A percentile compares a stretch with the other conserved stretches of the same genome.
Evolutionary conservation across 768 basidiomycete species (phyloP).

Genomic region (Tricholoma furcatifolium): DNA sequence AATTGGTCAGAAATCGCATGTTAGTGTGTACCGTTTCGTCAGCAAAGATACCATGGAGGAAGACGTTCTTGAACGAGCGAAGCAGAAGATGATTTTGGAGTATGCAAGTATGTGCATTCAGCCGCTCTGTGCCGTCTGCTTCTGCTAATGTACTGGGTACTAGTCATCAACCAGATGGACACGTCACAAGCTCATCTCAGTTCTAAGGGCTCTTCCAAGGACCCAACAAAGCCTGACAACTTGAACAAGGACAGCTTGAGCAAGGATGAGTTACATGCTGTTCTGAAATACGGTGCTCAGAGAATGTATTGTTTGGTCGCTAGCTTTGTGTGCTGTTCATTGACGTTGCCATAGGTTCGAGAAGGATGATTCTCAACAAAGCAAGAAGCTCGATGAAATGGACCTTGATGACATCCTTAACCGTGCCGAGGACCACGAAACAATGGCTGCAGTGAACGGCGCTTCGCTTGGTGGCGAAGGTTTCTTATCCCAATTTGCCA

Average conservation of each 20-base stretch:
- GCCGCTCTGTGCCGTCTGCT: constrained; percentile 11
- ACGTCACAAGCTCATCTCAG: constrained; percentile 96
- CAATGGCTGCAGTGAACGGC: constrained; percentile 76
- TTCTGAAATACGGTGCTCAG: constrained; percentile 98
- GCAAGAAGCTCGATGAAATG: constrained; percentile 97
- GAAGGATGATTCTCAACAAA: constrained; percentile 91
- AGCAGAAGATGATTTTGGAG: constrained; percentile 99
- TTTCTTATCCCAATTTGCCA: constrained; percentile 93
- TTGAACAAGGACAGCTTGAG: constrained; percentile 80
- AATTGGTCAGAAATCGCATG: constrained; percentile 98
- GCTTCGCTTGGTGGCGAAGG: constrained; percentile 97
- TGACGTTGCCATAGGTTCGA: constrained; percentile 71
- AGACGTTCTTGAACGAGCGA: constrained; percentile 95
- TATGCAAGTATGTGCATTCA: constrained; percentile 83
- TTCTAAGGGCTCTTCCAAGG: constrained; percentile 70
- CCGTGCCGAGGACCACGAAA: constrained; percentile 96
- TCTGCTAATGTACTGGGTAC: background rate
- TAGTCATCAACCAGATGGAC: constrained; percentile 99
- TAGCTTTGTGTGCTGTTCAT: constrained; percentile 12
- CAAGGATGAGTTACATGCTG: constrained; percentile 96
- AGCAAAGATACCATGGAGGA: constrained; percentile 99
- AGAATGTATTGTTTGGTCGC: constrained; percentile 64
- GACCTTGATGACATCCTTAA: constrained; percentile 98
- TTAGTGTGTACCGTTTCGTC: constrained; percentile 97
- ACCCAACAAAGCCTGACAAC: constrained; percentile 74